Conservation (phyloP, 129 eudicot species). For the Escallonia rubra region DNA sequence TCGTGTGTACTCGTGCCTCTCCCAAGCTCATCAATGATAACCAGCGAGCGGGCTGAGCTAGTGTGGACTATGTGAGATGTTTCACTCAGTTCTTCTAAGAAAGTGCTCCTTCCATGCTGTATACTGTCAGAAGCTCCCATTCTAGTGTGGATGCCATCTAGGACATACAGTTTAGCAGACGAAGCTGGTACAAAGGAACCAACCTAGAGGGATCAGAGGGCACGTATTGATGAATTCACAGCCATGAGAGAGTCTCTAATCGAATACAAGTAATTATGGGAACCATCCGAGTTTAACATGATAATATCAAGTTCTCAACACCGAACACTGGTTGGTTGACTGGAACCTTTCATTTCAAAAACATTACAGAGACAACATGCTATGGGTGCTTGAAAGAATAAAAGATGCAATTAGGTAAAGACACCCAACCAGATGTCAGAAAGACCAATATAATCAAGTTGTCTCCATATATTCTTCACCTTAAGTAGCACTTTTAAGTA, state of each 20-base stretch:
- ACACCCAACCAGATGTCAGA: no score
- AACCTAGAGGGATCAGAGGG: conserved; percentile 40
- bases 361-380: background rate
- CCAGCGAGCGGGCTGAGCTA: conserved; percentile 67
- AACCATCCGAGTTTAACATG: background rate
- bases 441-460: no score
- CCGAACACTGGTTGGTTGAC: background rate
- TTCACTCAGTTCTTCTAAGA: conserved; percentile 87
- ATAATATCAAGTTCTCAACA: background rate
- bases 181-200: conserved; percentile 96
- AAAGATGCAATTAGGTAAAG: background rate
- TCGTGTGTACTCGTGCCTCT: conserved; percentile 99
- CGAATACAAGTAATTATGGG: background rate
- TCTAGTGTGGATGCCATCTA: conserved; percentile 81
- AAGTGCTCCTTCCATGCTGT: conserved; percentile 92
- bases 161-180: conserved; percentile 70
- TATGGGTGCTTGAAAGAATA: background rate
- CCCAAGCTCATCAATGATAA: conserved; percentile 91
- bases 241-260: background rate
- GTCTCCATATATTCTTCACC: background rate
- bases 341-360: background rate
- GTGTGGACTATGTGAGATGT: conserved; percentile 65
- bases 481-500: background rate
- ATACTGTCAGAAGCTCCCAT: conserved; percentile 97
- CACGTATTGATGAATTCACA: background rate